phyloP scores from a whole-genome alignment of 495 filamentous ascomycete species.

The Viridothelium virens region DNA sequence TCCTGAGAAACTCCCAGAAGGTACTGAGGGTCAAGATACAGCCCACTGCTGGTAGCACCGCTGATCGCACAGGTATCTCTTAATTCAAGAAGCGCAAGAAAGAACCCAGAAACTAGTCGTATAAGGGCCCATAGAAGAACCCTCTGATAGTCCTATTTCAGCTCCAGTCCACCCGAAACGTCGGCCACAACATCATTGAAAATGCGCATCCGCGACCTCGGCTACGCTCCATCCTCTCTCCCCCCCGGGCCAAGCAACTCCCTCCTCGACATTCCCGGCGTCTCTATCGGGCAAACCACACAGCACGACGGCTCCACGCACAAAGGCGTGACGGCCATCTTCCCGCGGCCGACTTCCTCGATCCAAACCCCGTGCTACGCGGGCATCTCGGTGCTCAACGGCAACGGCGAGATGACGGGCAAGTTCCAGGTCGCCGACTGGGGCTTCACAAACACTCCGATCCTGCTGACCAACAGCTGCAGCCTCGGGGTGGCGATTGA shows the following conservation, averaged over 20 bases:
- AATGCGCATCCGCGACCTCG: constrained; percentile 37
- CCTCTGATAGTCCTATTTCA: no score
- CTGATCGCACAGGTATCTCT: no score
- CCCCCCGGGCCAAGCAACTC: constrained; percentile 42
- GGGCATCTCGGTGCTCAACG: constrained; percentile 48
- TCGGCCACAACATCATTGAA: neutral
- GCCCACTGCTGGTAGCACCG: no score
- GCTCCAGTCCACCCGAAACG: no score
- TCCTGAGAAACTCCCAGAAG: no score
- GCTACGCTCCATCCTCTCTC: constrained; percentile 33
- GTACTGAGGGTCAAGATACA: no score
- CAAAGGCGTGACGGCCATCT: constrained; percentile 46
- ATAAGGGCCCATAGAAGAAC: no score
- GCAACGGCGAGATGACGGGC: constrained; percentile 48
- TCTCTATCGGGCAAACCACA: constrained; percentile 41
- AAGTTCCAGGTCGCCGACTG: constrained; percentile 48
- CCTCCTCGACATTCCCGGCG: constrained; percentile 45
- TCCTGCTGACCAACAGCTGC: constrained; percentile 46
- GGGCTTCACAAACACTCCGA: constrained; percentile 43
- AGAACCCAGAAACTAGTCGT: no score
- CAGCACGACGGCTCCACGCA: constrained; percentile 39
- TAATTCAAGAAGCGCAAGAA: no score
- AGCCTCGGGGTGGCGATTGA: constrained; percentile 42
- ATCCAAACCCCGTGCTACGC: constrained; percentile 44
- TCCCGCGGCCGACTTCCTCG: constrained; percentile 41